phyloP scores from a whole-genome alignment of 2,329 filamentous ascomycete species.

The Akanthomyces dipterigenus region DNA sequence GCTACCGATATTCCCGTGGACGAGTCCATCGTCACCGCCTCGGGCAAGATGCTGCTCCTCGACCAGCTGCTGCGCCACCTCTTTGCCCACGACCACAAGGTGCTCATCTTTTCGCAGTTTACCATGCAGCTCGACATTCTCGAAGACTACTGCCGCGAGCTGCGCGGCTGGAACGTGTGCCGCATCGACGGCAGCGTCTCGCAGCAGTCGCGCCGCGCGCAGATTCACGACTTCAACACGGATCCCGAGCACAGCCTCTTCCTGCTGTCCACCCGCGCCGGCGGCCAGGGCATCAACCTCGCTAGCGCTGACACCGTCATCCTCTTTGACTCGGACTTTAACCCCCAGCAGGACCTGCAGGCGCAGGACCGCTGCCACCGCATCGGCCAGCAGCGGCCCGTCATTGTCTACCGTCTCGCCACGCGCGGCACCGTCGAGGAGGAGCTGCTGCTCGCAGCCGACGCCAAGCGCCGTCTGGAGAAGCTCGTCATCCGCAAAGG shows the following conservation, averaged over 20 bases:
- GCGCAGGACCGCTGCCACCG: slow-evolving; percentile 93
- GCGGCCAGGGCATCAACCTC: slow-evolving; percentile 92
- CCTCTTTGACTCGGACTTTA: slow-evolving; percentile 84
- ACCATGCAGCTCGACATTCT: slow-evolving; percentile 89
- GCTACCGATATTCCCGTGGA: slow-evolving; percentile 57
- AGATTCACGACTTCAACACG: slow-evolving; percentile 68
- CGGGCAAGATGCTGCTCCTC: slow-evolving; percentile 92
- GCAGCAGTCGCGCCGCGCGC: slow-evolving; percentile 61
- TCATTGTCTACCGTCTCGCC: slow-evolving; percentile 88
- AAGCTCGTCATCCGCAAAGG: slow-evolving; percentile 96
- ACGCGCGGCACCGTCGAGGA: slow-evolving; percentile 93
- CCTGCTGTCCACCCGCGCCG: slow-evolving; percentile 81
- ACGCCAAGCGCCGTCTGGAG: slow-evolving; percentile 85
- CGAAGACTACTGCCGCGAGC: slow-evolving; percentile 71
- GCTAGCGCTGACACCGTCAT: slow-evolving; percentile 88
- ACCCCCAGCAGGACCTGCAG: slow-evolving; percentile 93
- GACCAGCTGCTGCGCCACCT: slow-evolving; percentile 76
- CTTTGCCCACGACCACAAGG: slow-evolving; percentile 71
- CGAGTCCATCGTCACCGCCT: slow-evolving; percentile 75
- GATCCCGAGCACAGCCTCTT: slow-evolving; percentile 66
- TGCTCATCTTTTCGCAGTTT: slow-evolving; percentile 95
- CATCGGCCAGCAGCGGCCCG: slow-evolving; percentile 87
- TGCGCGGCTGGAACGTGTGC: slow-evolving; percentile 74
- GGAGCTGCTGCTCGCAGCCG: slow-evolving; percentile 74
- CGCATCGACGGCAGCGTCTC: slow-evolving; percentile 86